These are phyloP conservation scores for Aureobasidium sp. DNA, from an alignment of 2,329 filamentous ascomycete species.

Conservation along the genomic window DNA sequence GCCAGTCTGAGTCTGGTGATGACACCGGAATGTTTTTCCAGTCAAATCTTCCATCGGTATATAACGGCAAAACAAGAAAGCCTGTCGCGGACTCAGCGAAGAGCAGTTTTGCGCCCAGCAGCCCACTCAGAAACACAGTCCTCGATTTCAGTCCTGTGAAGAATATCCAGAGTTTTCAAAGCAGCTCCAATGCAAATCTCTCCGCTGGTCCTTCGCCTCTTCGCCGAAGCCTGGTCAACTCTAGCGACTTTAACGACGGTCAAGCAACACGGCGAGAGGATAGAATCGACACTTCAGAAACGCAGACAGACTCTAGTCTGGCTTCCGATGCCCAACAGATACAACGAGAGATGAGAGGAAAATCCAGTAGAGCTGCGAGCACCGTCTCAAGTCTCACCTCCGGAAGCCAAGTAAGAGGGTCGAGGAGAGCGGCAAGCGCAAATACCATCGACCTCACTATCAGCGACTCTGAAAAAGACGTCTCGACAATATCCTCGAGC, in stretches of 20 bases:
- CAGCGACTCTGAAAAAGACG: slow-evolving; percentile 4
- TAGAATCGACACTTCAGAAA: background rate
- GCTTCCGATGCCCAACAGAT: slow-evolving; percentile 24
- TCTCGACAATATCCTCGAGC: background rate
- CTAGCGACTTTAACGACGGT: slow-evolving; percentile 16
- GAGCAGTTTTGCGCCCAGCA: slow-evolving; percentile 10
- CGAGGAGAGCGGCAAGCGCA: background rate
- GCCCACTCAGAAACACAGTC: slow-evolving; percentile 12
- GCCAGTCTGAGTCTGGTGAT: slow-evolving; percentile 10
- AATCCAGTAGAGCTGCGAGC: background rate
- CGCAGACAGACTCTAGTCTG: slow-evolving; percentile 16
- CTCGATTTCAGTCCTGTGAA: slow-evolving; percentile 19
- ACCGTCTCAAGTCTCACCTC: background rate
- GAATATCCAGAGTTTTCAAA: background rate
- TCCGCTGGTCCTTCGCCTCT: slow-evolving; percentile 17
- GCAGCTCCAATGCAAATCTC: background rate
- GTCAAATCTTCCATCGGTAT: slow-evolving; percentile 20
- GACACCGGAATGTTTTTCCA: slow-evolving; percentile 25
- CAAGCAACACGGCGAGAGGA: background rate
- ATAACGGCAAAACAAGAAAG: background rate
- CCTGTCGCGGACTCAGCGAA: background rate
- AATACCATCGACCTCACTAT: background rate
- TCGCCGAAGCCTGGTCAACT: slow-evolving; percentile 19
- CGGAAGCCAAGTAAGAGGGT: background rate
- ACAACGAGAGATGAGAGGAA: slow-evolving; percentile 17